Evolutionary conservation across 2,329 filamentous ascomycete genomes (phyloP), one percentile per base, ranked within the genome.

Genomic region (Venturia nashicola): DNA sequence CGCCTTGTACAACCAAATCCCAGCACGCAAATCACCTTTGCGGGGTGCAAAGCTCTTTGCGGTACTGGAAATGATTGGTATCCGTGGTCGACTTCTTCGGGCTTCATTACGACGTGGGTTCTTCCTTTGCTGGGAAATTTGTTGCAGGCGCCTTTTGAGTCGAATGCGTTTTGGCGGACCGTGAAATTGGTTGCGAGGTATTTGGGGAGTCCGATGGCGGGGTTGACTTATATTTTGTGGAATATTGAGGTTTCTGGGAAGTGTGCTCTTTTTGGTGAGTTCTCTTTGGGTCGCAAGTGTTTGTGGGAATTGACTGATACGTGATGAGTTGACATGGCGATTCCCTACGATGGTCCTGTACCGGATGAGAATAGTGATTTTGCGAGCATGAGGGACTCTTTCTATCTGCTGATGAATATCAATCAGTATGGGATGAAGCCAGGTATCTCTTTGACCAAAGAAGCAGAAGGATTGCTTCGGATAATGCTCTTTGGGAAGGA

Each of bases 191-290:
- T 54, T 51, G 67, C 66, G 36, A 65, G 72, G 48, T 73, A 70
- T 68, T 16, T 70, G 1, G 71, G 72, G 3, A 68, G 65, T 12
- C 71, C 71, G 8, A 70, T 74, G 16, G 67, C 69, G 12, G 65
- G 69, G 16, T 60, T 73, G 18, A 67, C 68, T 14, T 72, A 71
- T 54, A 69, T 72, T 5, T 65, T 73, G 40, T 73, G 72, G 71
- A 73, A 73, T 55, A 70, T 73, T 63, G 69, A 69, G 60, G 68
- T 72, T 40, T 72, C 68, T 14, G 70, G 69, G 14, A 72, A 71
- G 61, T 72, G 69, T 42, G 72, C 72, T 18, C 55, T 64, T 18
- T 61, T 64, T 23, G 63, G 63, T 64, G 8, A 51, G 57, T 46
- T 39, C 40, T 27, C 27, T 9, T 14, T 40, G n/a, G 1, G 5